Conservation (phyloP, 2,329 filamentous ascomycete genomes). For the Waltergamsia citrina region DNA sequence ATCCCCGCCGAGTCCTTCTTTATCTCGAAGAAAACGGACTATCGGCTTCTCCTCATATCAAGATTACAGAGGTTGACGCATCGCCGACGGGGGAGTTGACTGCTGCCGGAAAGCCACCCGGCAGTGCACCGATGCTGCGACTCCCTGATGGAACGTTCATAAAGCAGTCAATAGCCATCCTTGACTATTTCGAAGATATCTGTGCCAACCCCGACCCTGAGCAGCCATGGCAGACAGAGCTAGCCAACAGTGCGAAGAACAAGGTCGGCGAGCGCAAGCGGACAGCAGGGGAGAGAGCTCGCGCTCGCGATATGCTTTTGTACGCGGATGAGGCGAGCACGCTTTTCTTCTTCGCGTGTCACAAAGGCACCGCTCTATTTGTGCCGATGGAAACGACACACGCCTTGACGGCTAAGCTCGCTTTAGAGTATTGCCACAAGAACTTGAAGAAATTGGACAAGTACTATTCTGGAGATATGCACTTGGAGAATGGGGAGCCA, state of each 20-base stretch:
- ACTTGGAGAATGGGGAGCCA: background rate
- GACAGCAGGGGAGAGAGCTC: constrained; percentile 2
- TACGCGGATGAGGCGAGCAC: constrained; percentile 1
- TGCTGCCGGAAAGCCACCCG: constrained; percentile 12
- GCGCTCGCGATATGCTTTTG: background rate
- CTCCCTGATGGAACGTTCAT: constrained; percentile 11
- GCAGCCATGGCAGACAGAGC: constrained; percentile 7
- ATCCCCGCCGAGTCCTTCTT: constrained; percentile 2
- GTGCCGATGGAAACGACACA: background rate
- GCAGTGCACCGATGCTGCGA: constrained; percentile 9
- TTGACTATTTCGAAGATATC: constrained; percentile 13
- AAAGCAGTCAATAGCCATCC: constrained; percentile 12
- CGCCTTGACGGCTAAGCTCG: background rate
- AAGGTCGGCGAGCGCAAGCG: background rate
- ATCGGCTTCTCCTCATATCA: background rate
- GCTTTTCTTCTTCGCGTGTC: constrained; percentile 1
- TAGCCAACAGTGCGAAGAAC: background rate
- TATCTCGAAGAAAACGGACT: background rate
- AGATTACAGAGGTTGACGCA: background rate
- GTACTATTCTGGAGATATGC: background rate
- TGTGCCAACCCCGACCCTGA: constrained; percentile 8
- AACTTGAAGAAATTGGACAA: background rate
- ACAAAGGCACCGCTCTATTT: background rate
- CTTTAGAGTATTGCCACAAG: constrained; percentile 1
- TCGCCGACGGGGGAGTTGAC: background rate